Percentiles rank a stretch among this genome's conserved stretches.
Evolutionary conservation across 805 yeast genomes (phyloP).

Genomic region (Candida caryicola): DNA sequence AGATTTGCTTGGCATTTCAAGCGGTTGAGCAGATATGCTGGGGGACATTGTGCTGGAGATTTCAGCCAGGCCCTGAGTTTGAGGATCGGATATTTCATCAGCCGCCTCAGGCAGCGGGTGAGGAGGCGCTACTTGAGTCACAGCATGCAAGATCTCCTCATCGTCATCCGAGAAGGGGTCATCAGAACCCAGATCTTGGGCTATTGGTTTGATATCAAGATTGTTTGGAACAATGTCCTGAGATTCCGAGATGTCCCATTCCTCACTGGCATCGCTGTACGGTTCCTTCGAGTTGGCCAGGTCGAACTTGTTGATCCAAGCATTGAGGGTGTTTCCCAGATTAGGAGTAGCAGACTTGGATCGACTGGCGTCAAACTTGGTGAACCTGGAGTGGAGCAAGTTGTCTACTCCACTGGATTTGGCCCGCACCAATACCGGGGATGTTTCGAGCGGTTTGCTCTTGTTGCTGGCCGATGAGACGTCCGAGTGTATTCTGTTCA

Average conservation of each 20-base stretch:
- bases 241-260: neutral
- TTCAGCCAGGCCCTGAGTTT: no score
- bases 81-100: slow-evolving; percentile 1
- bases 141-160: slow-evolving; percentile 13
- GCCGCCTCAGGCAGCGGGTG: neutral
- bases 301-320: slow-evolving; percentile 34
- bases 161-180: slow-evolving; percentile 35
- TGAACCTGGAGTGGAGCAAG: slow-evolving; percentile 10
- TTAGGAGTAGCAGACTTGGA: neutral
- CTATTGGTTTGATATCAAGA: slow-evolving; percentile 11
- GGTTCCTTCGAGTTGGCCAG: slow-evolving; percentile 1
- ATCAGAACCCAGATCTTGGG: neutral
- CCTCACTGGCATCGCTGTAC: neutral
- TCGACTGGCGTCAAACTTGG: neutral
- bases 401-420: slow-evolving; percentile 31
- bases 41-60: no score
- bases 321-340: slow-evolving; percentile 9
- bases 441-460: slow-evolving; percentile 15
- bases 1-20: no score
- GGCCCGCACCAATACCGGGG: slow-evolving; percentile 38
- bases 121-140: slow-evolving; percentile 1
- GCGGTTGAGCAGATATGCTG: no score
- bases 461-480: slow-evolving; percentile 16
- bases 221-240: slow-evolving; percentile 2
- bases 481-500: slow-evolving; percentile 35